Evolutionary conservation across 148 eudicot genomes (phyloP), one percentile per base, ranked within the genome.

Genomic region (Silene conica): DNA sequence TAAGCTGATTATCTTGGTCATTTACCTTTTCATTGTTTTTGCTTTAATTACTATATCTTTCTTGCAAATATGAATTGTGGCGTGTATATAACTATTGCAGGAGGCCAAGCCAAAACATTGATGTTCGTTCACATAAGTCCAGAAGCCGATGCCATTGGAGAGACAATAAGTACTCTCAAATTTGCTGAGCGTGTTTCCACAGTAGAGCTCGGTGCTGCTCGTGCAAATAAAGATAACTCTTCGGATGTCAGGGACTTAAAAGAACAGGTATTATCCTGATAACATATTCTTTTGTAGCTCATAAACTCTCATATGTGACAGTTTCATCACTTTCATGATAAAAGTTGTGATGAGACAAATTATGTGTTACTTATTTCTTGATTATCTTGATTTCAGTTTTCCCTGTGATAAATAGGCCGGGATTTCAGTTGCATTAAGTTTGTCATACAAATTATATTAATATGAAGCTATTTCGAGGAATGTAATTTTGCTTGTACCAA

Each of bases 101-200:
- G 98, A 86, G 98, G 97, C 41, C 97, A 94, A 81, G 97, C 98
- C 69, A 94, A 91, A 83, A 91, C 96, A 21, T 82, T 94, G 76
- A 94, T 94, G 98, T 94, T 94, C 74, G 96, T 94, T 83, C 98
- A 94, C 80, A 85, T 94, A 78, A 87, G 90, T 73, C 98, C 98
- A 0, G 98, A 94, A 80, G 82, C 76, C 25, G 92, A 89, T 73
- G 92, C 96, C 18, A 76, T 92, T 63, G 90, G 89, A 67, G 98
- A 94, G 83, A 89, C 97, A 41, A 73, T 94, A 48, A 89, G 97
- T 70, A 91, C 98, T 34, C 93, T 94, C n/a, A 94, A 94, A 82
- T 94, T 94, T 73, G 97, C 97, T 61, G 98, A 94, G 80, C 92
- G 98, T n/a, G 96, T 94, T 73, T 88, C 98, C 7, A 84, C 90